phyloP scores from a whole-genome alignment of 2,329 filamentous ascomycete genomes.

The Gremmenia infestans region DNA sequence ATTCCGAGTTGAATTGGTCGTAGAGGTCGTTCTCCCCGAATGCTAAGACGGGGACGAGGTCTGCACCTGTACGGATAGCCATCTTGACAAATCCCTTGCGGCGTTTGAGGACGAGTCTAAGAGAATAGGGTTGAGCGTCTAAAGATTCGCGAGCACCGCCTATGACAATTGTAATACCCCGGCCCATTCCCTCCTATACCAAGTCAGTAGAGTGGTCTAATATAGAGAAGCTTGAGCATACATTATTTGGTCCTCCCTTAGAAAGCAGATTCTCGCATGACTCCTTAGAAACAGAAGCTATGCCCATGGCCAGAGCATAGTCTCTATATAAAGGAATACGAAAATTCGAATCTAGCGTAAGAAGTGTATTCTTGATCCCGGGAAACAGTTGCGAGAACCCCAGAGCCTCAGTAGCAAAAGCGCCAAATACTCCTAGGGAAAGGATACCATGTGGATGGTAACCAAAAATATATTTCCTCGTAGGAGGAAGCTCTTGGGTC shows the following conservation, averaged over 20 bases:
- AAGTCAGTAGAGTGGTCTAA: slow-evolving; percentile 2
- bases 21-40: slow-evolving; percentile 98
- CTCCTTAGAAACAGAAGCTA: slow-evolving; percentile 85
- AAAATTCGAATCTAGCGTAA: slow-evolving; percentile 96
- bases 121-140: slow-evolving; percentile 72
- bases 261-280: slow-evolving; percentile 85
- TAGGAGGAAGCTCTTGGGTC: slow-evolving; percentile 70
- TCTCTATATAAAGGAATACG: slow-evolving; percentile 90
- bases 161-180: slow-evolving; percentile 93
- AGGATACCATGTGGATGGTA: slow-evolving; percentile 99
- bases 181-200: slow-evolving; percentile 71
- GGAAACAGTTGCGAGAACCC: slow-evolving; percentile 86
- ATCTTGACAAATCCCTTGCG: slow-evolving; percentile 94
- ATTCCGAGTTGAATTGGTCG: slow-evolving; percentile 74
- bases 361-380: slow-evolving; percentile 86
- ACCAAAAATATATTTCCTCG: slow-evolving; percentile 90
- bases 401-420: slow-evolving; percentile 85
- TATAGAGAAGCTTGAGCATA: slow-evolving; percentile 10
- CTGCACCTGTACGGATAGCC: slow-evolving; percentile 85
- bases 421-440: slow-evolving; percentile 88
- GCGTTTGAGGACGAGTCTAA: slow-evolving; percentile 74
- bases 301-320: slow-evolving; percentile 83
- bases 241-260: slow-evolving; percentile 66
- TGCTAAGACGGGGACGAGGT: slow-evolving; percentile 83
- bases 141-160: slow-evolving; percentile 90